Evolutionary conservation across 73 alveolate species (phyloP).

Genomic region (Blepharisma japonicum): DNA sequence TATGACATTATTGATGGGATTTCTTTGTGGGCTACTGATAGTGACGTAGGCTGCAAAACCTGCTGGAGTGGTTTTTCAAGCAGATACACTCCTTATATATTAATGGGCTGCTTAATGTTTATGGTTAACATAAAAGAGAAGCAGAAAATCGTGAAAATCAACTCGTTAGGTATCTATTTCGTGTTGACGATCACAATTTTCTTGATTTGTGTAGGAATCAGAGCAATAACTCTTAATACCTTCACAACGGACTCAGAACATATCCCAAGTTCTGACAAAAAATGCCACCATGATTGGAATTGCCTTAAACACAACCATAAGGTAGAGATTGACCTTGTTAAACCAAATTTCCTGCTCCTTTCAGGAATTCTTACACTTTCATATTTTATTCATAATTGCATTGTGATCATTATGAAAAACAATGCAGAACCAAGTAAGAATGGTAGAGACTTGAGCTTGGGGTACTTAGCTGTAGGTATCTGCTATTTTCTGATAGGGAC

Average conservation of each 20-base stretch:
- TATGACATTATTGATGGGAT: slow-evolving; percentile 50
- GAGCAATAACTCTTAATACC: slow-evolving; percentile 48
- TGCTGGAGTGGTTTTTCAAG: slow-evolving; percentile 34
- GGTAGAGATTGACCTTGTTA: slow-evolving; percentile 58
- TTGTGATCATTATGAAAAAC: slow-evolving; percentile 67
- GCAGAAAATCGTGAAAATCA: slow-evolving; percentile 54
- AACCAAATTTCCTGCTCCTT: slow-evolving; percentile 51
- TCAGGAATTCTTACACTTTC: slow-evolving; percentile 70
- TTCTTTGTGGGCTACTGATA: slow-evolving; percentile 29
- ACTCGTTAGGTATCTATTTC: slow-evolving; percentile 68
- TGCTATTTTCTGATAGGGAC: slow-evolving; percentile 64
- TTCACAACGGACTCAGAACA: slow-evolving; percentile 38
- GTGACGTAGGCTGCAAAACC: slow-evolving; percentile 24
- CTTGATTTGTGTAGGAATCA: slow-evolving; percentile 45
- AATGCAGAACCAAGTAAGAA: slow-evolving; percentile 72
- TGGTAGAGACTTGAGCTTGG: slow-evolving; percentile 70
- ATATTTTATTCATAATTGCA: slow-evolving; percentile 69
- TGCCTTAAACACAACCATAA: slow-evolving; percentile 37
- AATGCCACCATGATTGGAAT: slow-evolving; percentile 17
- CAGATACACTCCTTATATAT: slow-evolving; percentile 39
- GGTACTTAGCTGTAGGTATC: slow-evolving; percentile 63
- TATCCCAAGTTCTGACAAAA: background rate
- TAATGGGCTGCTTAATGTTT: slow-evolving; percentile 31
- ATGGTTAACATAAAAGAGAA: slow-evolving; percentile 53
- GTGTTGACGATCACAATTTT: slow-evolving; percentile 52